These are phyloP conservation scores for Alternaria arborescens DNA, from an alignment of 2,329 filamentous ascomycete species.

Conservation along the genomic window DNA sequence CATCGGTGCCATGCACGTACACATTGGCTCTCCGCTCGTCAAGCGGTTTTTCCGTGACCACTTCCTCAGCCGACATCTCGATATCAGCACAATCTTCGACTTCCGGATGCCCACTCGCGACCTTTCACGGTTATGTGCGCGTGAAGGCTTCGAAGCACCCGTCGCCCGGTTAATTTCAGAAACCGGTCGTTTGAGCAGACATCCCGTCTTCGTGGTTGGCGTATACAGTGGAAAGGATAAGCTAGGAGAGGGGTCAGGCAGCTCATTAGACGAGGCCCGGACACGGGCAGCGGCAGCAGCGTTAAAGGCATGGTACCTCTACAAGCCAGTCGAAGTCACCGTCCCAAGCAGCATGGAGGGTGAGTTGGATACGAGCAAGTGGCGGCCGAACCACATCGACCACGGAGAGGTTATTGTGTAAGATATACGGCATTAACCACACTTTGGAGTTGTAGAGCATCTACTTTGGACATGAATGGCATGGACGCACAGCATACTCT, in stretches of 20 bases:
- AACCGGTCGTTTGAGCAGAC: conserved; percentile 83
- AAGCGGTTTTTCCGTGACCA: conserved; percentile 86
- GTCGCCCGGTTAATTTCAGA: conserved; percentile 88
- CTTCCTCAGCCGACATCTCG: conserved; percentile 80
- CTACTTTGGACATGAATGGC: conserved; percentile 16
- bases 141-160: conserved; percentile 88
- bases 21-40: conserved; percentile 79
- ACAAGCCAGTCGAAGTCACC: conserved; percentile 72
- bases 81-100: conserved; percentile 79
- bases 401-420: conserved; percentile 64
- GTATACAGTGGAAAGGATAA: conserved; percentile 92
- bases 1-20: conserved; percentile 84
- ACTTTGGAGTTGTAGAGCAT: conserved; percentile 28
- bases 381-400: conserved; percentile 66
- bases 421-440: conserved; percentile 24
- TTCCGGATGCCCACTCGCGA: conserved; percentile 88
- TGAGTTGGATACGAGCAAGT: conserved; percentile 50
- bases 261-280: conserved; percentile 79
- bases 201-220: conserved; percentile 91
- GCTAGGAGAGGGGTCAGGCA: conserved; percentile 86
- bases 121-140: conserved; percentile 79
- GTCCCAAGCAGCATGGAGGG: conserved; percentile 61
- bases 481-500: conserved; percentile 22
- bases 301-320: conserved; percentile 95
- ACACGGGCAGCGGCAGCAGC: conserved; percentile 82